Base-by-base conservation (phyloP, 75 land plant genomes). In the Azolla pinnata region DNA sequence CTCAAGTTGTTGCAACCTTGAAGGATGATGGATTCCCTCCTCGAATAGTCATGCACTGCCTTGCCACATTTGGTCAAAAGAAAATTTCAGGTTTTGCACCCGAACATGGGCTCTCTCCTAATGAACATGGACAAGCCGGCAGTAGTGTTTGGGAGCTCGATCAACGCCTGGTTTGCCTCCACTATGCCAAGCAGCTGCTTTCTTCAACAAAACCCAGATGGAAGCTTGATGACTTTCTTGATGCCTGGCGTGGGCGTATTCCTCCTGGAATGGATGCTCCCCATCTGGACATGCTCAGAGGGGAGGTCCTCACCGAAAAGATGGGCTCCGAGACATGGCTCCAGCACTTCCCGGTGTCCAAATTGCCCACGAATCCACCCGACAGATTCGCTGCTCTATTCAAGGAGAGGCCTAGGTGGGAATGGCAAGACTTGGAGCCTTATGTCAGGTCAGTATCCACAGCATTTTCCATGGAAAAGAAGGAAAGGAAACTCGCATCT, bases 361-460 rank as follows among this genome's bases (percentile, higher is more conserved):
- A 72, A 32, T 73, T 93, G 44, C 90, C 98, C 7, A 72, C 70
- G 17, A 68, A 33, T 31, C 98, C 98, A 45, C 79, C 82, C 7
- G 90, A 78, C 23, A 75, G 98, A 3, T 93, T 93, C 62, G 64
- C 86, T 31, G 77, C 76, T 1, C 79, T 93, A 1, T 93, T 93
- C 31, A 64, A 47, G 44, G 90, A 83, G 35, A 75, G 81, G 52
- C 53, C 76, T 38, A 88, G 75, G 62, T 93, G 98, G 98, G 85
- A 89, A 57, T 76, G 86, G 90, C 75, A 85, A 57, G 85, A 93
- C 65, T 59, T 93, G 44, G 82, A 89, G 71, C 98, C 98, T 23
- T 93, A 83, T 50, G 61, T 93, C 57, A 80, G 90, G 98, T 93
- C 52, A 42, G 10, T 4, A 1, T 38, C 5, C 2, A 48, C 21